Evolutionary conservation across 2,329 filamentous ascomycete genomes (phyloP).

Genomic region (Zymoseptoria brevis): DNA sequence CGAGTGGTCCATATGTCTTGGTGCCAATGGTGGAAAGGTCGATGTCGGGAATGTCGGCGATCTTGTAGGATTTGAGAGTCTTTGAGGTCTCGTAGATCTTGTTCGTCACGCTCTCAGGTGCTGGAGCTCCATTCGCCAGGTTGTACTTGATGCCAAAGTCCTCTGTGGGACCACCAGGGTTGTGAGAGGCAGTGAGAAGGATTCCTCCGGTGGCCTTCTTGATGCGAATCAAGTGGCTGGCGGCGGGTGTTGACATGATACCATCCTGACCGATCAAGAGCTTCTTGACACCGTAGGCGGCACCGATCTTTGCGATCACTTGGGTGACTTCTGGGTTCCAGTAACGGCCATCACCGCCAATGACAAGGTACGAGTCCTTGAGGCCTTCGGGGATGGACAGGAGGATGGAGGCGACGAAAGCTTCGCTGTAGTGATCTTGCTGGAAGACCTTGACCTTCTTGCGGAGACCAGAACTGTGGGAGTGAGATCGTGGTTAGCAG

Average conservation of each 20-base stretch:
- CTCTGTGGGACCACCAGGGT: slow-evolving; percentile 91
- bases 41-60: slow-evolving; percentile 76
- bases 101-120: slow-evolving; percentile 93
- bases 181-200: slow-evolving; percentile 92
- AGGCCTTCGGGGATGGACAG: slow-evolving; percentile 93
- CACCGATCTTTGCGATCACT: slow-evolving; percentile 92
- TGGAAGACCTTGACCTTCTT: slow-evolving; percentile 99
- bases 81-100: slow-evolving; percentile 94
- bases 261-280: slow-evolving; percentile 91
- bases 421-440: slow-evolving; percentile 88
- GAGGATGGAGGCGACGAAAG: slow-evolving; percentile 88
- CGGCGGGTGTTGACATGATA: slow-evolving; percentile 92
- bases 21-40: slow-evolving; percentile 77
- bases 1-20: slow-evolving; percentile 73
- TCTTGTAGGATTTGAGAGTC: slow-evolving; percentile 83
- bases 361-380: slow-evolving; percentile 82
- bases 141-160: slow-evolving; percentile 99
- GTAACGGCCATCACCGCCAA: slow-evolving; percentile 93
- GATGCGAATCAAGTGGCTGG: slow-evolving; percentile 92
- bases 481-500: neutral
- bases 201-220: slow-evolving; percentile 94
- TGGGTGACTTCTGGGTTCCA: slow-evolving; percentile 97
- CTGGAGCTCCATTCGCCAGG: slow-evolving; percentile 88
- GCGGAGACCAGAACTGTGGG: slow-evolving; percentile 78
- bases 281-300: slow-evolving; percentile 98